Evolutionary conservation across 164 flowering plant species (phyloP), one percentile per base, ranked within the genome.

Genomic region (Aristolochia contorta): DNA sequence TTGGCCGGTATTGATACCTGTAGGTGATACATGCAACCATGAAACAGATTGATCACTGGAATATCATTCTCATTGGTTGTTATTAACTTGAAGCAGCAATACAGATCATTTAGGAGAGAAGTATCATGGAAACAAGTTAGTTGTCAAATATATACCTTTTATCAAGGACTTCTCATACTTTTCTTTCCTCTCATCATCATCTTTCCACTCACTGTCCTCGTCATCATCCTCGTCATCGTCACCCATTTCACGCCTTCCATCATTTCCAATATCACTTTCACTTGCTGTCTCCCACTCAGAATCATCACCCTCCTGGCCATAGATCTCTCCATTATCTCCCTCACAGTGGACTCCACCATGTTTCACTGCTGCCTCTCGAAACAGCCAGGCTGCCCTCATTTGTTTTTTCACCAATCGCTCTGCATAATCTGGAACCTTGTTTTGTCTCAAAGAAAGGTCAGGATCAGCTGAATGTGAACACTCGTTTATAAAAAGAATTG

Each of bases 281-380:
- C 97, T 88, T 4, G 96, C 99, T 6, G 99, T 94, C 66, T 89
- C 97, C 99, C 99, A 94, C 68, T 94, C 99, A 23, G 99, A 94
- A 75, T 82, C 99, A 71, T 90, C 99, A 56, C 71, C 81, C 24
- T 85, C 89, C 50, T 78, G 88, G 30, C 89, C 91, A 74, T 82
- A 84, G 18, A 76, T 46, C 43, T 81, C 91, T 55, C 84, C 83
- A 24, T 69, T 72, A 58, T 77, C 86, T 65, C 83, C 94, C 69
- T 86, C 94, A 64, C 85, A 64, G 46, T 78, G 82, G 1, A 86
- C 82, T 5, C 84, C 87, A 7, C 99, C 99, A 75, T 86, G 97
- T 59, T 88, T 90, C 27, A 80, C 52, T 43, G 99, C 85, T 37
- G 99, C 96, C 50, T 91, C 99, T 56, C 87, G 78, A 77, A 94